phyloP scores from a whole-genome alignment of 2,329 filamentous ascomycete species.

The Aureobasidium vineae region DNA sequence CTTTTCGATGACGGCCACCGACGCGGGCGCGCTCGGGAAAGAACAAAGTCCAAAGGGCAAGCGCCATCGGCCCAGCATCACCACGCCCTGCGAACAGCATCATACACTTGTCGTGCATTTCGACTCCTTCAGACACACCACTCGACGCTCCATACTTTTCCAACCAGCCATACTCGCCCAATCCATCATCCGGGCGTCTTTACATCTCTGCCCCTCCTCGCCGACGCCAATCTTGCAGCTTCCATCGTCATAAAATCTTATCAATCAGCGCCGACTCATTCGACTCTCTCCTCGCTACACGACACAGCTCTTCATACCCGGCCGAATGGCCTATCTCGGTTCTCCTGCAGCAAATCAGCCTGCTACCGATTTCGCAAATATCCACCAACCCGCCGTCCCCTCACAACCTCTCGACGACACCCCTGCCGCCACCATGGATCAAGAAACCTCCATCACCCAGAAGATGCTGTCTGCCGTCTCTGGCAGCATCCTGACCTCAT shows the following conservation, averaged over 20 bases:
- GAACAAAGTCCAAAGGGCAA: not conserved
- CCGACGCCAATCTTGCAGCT: slow-evolving; percentile 2
- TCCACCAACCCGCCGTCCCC: slow-evolving; percentile 33
- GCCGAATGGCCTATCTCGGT: slow-evolving; percentile 26
- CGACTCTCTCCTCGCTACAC: not conserved
- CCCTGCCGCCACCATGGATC: slow-evolving; percentile 45
- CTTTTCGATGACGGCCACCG: not conserved
- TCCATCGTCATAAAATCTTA: slow-evolving; percentile 6
- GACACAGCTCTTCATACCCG: not conserved
- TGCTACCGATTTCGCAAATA: slow-evolving; percentile 17
- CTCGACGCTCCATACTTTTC: not conserved
- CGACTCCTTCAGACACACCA: not conserved
- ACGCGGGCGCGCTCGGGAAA: not conserved
- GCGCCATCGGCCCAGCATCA: not conserved
- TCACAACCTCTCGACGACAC: slow-evolving; percentile 13
- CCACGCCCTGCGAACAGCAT: not conserved
- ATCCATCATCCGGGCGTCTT: not conserved
- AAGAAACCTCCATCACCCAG: slow-evolving; percentile 76
- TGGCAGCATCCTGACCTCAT: slow-evolving; percentile 83
- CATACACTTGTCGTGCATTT: not conserved
- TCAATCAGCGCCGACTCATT: not conserved
- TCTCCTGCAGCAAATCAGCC: slow-evolving; percentile 18
- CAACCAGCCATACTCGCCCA: not conserved
- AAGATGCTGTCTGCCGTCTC: slow-evolving; percentile 94
- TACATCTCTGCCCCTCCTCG: not conserved